Conservation (phyloP, 1,284 basidiomycete genomes). For the Coniferiporia weirii region DNA sequence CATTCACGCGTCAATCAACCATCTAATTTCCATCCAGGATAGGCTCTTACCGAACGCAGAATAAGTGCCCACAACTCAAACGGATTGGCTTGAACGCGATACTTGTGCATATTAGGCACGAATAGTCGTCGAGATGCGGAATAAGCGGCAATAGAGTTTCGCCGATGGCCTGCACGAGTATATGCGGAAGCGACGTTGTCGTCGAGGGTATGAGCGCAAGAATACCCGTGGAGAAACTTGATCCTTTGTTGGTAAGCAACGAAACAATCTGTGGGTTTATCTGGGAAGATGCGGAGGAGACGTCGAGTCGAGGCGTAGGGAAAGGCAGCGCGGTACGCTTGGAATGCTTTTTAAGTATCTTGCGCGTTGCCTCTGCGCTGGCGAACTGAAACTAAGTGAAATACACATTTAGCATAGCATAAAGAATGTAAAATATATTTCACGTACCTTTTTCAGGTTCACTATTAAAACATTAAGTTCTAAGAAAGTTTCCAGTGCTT, state of each 20-base stretch:
- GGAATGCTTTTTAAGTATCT: slow-evolving; percentile 93
- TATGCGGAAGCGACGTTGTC: slow-evolving; percentile 60
- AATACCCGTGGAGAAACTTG: slow-evolving; percentile 6
- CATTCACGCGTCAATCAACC: not conserved
- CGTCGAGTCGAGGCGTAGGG: slow-evolving; percentile 24
- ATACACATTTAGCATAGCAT: not conserved
- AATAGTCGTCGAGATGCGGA: slow-evolving; percentile 77
- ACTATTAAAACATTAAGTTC: slow-evolving; percentile 78
- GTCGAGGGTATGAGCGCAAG: slow-evolving; percentile 24
- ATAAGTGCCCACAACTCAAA: slow-evolving; percentile 82
- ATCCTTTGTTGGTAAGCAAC: not conserved
- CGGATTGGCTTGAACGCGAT: slow-evolving; percentile 89
- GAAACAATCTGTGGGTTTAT: not conserved
- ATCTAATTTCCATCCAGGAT: not conserved
- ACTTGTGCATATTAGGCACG: slow-evolving; percentile 73
- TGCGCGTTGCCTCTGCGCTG: slow-evolving; percentile 84
- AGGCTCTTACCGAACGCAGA: slow-evolving; percentile 66
- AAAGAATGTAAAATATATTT: slow-evolving; percentile 7
- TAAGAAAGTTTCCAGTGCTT: slow-evolving; percentile 76
- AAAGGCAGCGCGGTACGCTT: slow-evolving; percentile 75
- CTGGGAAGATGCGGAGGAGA: slow-evolving; percentile 18
- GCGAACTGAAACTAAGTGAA: slow-evolving; percentile 66
- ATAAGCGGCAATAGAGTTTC: slow-evolving; percentile 82
- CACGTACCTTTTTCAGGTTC: slow-evolving; percentile 73
- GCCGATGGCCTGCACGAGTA: slow-evolving; percentile 82